Percentiles rank a stretch among this genome's conserved stretches.
Evolutionary conservation across 176 grass and related monocot genomes (phyloP).

Genomic region (Elymus sibiricus): DNA sequence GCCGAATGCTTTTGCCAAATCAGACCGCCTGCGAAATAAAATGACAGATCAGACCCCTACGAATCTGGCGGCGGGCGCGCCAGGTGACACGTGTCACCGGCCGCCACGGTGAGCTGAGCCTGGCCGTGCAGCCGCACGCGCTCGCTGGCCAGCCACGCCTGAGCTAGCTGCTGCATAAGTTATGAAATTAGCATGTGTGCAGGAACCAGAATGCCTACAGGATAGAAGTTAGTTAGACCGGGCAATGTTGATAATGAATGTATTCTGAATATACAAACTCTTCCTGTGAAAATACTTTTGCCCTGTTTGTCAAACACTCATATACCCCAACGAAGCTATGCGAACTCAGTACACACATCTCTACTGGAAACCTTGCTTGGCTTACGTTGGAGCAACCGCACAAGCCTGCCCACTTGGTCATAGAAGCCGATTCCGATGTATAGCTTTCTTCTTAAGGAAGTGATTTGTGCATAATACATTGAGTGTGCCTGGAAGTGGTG

Average conservation of each 20-base stretch:
- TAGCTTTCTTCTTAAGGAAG: background rate
- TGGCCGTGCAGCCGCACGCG: too few species aligned
- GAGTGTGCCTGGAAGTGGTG: background rate
- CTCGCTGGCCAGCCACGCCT: too few species aligned
- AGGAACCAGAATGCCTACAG: too few species aligned
- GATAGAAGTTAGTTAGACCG: background rate
- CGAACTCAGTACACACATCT: constrained; percentile 94
- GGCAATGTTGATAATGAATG: background rate
- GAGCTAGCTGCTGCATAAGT: too few species aligned
- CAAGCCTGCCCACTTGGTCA: constrained; percentile 94
- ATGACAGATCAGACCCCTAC: too few species aligned
- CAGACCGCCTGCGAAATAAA: too few species aligned
- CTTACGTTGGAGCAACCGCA: constrained; percentile 74
- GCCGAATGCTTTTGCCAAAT: too few species aligned
- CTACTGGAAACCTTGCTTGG: constrained; percentile 91
- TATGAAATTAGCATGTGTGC: too few species aligned
- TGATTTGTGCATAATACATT: background rate
- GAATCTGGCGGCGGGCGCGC: too few species aligned
- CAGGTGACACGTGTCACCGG: too few species aligned
- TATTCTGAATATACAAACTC: background rate
- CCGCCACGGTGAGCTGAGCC: too few species aligned
- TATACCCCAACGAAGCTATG: constrained; percentile 84
- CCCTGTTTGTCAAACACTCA: constrained; percentile 84
- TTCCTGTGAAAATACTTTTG: constrained; percentile 95
- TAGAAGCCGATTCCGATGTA: constrained; percentile 88